phyloP scores from a whole-genome alignment of 345 rosid species.

The Linum lewisii region DNA sequence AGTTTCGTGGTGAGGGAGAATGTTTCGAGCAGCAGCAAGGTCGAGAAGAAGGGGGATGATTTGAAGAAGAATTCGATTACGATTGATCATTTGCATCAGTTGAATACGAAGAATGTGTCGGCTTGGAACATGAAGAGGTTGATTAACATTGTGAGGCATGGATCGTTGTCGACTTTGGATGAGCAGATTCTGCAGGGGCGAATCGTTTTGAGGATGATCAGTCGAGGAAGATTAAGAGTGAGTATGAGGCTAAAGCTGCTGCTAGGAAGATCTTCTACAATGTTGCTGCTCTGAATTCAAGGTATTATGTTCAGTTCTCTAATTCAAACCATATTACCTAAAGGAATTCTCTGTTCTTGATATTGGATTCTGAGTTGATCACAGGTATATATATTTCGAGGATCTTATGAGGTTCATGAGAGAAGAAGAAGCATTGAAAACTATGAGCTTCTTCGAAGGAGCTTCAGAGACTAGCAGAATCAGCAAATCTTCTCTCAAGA shows the following conservation, averaged over 20 bases:
- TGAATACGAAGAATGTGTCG: slow-evolving; percentile 64
- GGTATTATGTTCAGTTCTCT: too few relatives aligned
- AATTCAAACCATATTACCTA: too few relatives aligned
- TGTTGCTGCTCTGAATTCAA: slow-evolving; percentile 47
- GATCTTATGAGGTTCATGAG: slow-evolving; percentile 61
- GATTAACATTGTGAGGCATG: slow-evolving; percentile 72
- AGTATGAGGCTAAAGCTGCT: slow-evolving; percentile 74
- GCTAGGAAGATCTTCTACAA: slow-evolving; percentile 81
- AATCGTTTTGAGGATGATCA: slow-evolving; percentile 40
- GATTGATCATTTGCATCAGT: slow-evolving; percentile 55
- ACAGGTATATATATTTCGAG: slow-evolving; percentile 56
- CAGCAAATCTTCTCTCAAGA: slow-evolving; percentile 61
- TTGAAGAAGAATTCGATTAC: slow-evolving; percentile 28
- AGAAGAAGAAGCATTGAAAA: slow-evolving; percentile 61
- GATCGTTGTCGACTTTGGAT: slow-evolving; percentile 62
- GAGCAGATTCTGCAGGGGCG: slow-evolving; percentile 47
- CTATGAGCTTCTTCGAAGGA: slow-evolving; percentile 67
- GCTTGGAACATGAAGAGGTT: slow-evolving; percentile 99
- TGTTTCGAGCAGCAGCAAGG: slow-evolving; percentile 19
- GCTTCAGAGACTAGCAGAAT: slow-evolving; percentile 49
- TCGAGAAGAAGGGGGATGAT: slow-evolving; percentile 12
- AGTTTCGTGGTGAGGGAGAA: slow-evolving; percentile 27
- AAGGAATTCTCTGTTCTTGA: not conserved
- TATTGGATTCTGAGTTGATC: slow-evolving; percentile 14
- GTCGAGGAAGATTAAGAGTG: slow-evolving; percentile 52